These are phyloP conservation scores for Beta macrorhiza DNA, from an alignment of 179 eudicot genomes.

Conservation along the genomic window DNA sequence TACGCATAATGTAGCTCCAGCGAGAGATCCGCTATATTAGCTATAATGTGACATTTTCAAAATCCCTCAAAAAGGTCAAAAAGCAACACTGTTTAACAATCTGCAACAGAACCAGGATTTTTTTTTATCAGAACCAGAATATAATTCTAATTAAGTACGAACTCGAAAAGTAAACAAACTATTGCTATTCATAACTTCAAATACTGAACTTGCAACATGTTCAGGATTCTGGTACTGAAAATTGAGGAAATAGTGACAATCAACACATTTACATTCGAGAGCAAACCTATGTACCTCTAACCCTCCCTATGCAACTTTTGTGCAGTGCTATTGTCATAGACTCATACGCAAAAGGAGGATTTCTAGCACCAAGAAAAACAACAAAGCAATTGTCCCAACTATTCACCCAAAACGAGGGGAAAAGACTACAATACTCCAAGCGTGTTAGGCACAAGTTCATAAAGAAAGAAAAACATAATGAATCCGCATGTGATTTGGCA, in stretches of 20 bases:
- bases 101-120: not conserved
- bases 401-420: not conserved
- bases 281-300: not conserved
- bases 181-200: not conserved
- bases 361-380: not conserved
- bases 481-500: not conserved
- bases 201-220: not conserved
- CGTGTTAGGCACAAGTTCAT: not conserved
- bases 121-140: no score
- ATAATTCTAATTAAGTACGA: not conserved
- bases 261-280: not conserved
- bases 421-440: not conserved
- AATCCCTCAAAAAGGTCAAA: no score
- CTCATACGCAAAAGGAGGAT: not conserved
- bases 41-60: no score
- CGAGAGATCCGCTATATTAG: not conserved
- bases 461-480: not conserved
- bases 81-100: not conserved
- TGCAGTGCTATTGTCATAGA: not conserved
- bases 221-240: not conserved
- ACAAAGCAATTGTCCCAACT: not conserved
- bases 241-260: not conserved
- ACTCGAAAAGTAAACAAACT: not conserved
- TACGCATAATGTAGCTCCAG: not conserved
- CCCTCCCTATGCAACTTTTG: not conserved